Percentiles rank a stretch among this genome's conserved stretches.
Conservation (phyloP, 208 protist species). For the Crithidia thermophila region DNA sequence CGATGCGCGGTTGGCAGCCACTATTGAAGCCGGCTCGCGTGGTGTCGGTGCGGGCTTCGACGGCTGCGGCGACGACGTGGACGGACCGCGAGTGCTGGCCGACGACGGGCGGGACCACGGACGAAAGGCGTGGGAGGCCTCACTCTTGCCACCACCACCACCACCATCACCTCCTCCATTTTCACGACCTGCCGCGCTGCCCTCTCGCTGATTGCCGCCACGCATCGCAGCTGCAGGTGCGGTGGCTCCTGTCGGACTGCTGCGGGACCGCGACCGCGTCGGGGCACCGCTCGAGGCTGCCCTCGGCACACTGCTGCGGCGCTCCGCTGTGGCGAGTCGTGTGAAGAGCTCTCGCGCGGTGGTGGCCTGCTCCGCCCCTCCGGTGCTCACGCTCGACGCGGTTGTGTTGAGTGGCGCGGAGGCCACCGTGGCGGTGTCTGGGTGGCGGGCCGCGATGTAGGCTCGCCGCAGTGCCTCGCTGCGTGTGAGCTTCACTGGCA, state of each 20-base stretch:
- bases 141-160: no score
- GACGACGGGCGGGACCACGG: background rate
- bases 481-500: slow-evolving; percentile 59
- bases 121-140: background rate
- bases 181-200: slow-evolving; percentile 19
- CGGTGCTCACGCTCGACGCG: background rate
- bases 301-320: background rate
- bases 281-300: background rate
- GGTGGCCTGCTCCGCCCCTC: background rate
- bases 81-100: background rate
- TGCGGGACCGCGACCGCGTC: background rate
- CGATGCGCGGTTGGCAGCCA: background rate
- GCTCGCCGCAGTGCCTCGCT: slow-evolving; percentile 61
- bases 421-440: background rate
- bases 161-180: no score
- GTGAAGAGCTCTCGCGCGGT: slow-evolving; percentile 27
- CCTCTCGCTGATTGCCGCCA: background rate
- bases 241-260: background rate
- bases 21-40: no score
- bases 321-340: background rate
- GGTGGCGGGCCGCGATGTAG: slow-evolving; percentile 10
- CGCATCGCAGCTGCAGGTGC: background rate
- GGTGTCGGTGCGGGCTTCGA: background rate
- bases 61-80: background rate
- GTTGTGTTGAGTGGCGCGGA: background rate